Evolutionary conservation across 768 basidiomycete genomes (phyloP), one percentile per base, ranked within the genome.

Genomic region (Mycena pura): DNA sequence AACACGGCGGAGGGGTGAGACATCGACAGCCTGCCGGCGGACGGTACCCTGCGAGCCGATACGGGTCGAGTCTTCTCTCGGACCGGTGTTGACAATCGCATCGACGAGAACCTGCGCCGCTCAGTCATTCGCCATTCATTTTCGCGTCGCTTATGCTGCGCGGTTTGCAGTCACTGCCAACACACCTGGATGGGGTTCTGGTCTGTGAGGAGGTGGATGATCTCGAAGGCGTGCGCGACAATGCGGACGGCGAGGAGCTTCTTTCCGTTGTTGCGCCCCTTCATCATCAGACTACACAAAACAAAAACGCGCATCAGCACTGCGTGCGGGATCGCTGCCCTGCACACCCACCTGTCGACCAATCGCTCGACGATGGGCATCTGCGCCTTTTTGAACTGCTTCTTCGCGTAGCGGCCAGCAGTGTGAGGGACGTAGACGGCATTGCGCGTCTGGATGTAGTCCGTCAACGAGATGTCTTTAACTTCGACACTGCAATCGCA

Each of bases 351-450:
- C 62, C 62, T 63, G 86, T 98, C 96, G 68, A 99, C 97, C 74
- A 99, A 84, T 76, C 97, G 93, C 82, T 99, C 97, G 71, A 99
- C 97, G 76, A 99, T 96, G 74, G 97, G 97, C 97, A 99, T 99
- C 78, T 97, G 94, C 6, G 95, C 95, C 89, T 99, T 99, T 86
- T 96, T 98, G 90, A 99, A 99, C 80, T 98, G 96, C 84, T 98
- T 98, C 86, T 96, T 96, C 74, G 96, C 94, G 78, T 98, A 99
- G 79, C 97, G 94, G 68, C 97, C 97, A 66, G 96, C 96, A 63
- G 97, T 99, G 86, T 99, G 96, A 62, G 96, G 96, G 58, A 97
- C 80, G 82, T 95, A 99, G 75, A 98, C 96, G 50, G 95, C 90
- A 77, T 97, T 93, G 75, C 93, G 93, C 79, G 96, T 91, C 85